Conservation (phyloP, 2,329 filamentous ascomycete species). For the Arthrobotrys entomopaga region DNA sequence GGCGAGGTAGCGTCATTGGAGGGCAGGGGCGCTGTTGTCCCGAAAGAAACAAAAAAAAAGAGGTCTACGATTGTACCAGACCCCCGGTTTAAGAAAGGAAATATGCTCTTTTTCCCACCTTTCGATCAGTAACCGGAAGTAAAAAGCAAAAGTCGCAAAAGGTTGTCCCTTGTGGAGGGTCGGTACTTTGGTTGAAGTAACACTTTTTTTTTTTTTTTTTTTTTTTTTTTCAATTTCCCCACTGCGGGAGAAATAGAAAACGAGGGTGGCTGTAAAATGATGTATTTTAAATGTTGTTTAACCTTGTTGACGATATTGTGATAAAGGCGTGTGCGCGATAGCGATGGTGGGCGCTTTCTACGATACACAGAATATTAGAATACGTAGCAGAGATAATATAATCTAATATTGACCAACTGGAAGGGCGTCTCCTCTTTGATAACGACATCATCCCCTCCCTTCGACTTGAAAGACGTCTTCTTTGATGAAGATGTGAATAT, state of each 20-base stretch:
- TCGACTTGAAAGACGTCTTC: neutral
- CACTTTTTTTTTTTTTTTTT: neutral
- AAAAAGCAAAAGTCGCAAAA: conserved; percentile 16
- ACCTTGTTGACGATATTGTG: neutral
- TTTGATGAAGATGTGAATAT: too few species aligned
- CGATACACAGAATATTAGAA: conserved; percentile 12
- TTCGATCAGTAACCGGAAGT: conserved; percentile 17
- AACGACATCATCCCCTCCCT: neutral
- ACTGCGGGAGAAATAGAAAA: neutral
- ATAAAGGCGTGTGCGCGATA: neutral
- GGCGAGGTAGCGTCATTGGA: conserved; percentile 40
- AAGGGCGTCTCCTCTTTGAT: neutral
- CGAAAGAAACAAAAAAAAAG: conserved; percentile 34
- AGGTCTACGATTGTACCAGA: conserved; percentile 20
- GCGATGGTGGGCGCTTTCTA: neutral
- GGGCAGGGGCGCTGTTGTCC: conserved; percentile 42
- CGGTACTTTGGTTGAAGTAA: conserved; percentile 1
- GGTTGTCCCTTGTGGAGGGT: neutral
- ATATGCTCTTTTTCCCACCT: conserved; percentile 26
- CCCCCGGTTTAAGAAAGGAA: conserved; percentile 52
- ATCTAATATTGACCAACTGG: too few species aligned
- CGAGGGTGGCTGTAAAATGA: neutral
- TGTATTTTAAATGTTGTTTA: neutral
- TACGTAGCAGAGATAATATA: neutral
- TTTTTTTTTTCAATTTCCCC: neutral